Evolutionary conservation across 2,329 filamentous ascomycete genomes (phyloP).

Genomic region (Aspergillus fructus): DNA sequence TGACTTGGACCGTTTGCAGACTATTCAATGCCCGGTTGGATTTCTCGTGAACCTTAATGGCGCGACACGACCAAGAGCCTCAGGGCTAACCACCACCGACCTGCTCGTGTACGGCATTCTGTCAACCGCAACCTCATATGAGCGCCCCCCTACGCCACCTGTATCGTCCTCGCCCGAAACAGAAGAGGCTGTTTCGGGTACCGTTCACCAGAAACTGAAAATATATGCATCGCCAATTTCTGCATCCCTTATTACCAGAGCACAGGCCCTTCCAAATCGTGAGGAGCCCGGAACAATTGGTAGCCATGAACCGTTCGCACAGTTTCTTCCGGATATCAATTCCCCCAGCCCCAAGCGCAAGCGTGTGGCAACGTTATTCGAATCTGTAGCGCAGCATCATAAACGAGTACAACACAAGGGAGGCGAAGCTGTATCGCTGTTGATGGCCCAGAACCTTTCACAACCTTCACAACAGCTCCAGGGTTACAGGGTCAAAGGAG

Average conservation of each 20-base stretch:
- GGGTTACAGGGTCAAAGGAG: constrained; percentile 35
- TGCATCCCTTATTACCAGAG: constrained; percentile 32
- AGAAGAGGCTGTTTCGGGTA: constrained; percentile 11
- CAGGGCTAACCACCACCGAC: constrained; percentile 30
- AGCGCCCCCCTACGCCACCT: constrained; percentile 37
- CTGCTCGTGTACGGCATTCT: constrained; percentile 41
- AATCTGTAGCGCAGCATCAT: constrained; percentile 43
- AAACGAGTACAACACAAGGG: constrained; percentile 40
- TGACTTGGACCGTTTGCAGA: constrained; percentile 27
- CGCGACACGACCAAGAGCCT: constrained; percentile 15
- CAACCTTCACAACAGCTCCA: constrained; percentile 32
- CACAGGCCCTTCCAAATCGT: constrained; percentile 34
- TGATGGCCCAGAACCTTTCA: constrained; percentile 36
- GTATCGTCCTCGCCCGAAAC: constrained; percentile 31
- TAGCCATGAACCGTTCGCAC: constrained; percentile 23
- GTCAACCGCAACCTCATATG: constrained; percentile 27
- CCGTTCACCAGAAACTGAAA: constrained; percentile 29
- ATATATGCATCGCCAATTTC: constrained; percentile 41
- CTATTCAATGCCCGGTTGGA: constrained; percentile 40
- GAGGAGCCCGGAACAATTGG: constrained; percentile 19
- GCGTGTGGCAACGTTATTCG: constrained; percentile 43
- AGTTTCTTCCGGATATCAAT: constrained; percentile 39
- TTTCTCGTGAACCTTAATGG: constrained; percentile 35
- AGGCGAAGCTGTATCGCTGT: constrained; percentile 39
- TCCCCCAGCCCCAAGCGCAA: constrained; percentile 45